Percentiles rank a stretch among this genome's conserved stretches.
Conservation (phyloP, 257 asterid species). For the Fraxinus cuspidata region DNA sequence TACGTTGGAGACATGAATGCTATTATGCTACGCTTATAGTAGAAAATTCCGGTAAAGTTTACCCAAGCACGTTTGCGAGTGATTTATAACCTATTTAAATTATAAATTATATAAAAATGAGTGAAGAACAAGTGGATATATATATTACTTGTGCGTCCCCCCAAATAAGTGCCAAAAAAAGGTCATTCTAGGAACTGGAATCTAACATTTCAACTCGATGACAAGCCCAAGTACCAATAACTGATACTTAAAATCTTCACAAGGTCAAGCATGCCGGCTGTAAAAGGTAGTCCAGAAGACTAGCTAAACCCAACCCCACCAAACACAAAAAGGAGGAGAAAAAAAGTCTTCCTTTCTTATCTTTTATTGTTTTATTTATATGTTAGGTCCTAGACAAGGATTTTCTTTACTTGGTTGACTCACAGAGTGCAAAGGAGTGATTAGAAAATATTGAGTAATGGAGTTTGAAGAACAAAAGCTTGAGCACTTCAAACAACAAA, state of each 20-base stretch:
- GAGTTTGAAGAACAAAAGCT: constrained; percentile 25
- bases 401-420: not conserved
- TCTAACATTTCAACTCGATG: not conserved
- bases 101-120: too few relatives aligned
- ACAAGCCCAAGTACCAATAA: not conserved
- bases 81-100: too few relatives aligned
- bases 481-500: constrained; percentile 32
- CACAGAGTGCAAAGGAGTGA: not conserved
- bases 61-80: too few relatives aligned
- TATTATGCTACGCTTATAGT: too few relatives aligned
- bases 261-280: not conserved
- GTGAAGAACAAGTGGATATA: too few relatives aligned
- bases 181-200: too few relatives aligned
- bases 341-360: not conserved
- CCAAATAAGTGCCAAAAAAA: too few relatives aligned
- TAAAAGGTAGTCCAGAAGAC: not conserved
- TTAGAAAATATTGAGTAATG: constrained; percentile 16
- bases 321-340: not conserved
- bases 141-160: too few relatives aligned
- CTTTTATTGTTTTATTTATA: not conserved
- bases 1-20: too few relatives aligned
- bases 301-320: not conserved
- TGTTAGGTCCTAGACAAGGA: not conserved
- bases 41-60: too few relatives aligned
- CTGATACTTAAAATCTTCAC: not conserved